These are phyloP conservation scores for Agaricus subrufescens DNA, from an alignment of 768 basidiomycete genomes.

Conservation along the genomic window DNA sequence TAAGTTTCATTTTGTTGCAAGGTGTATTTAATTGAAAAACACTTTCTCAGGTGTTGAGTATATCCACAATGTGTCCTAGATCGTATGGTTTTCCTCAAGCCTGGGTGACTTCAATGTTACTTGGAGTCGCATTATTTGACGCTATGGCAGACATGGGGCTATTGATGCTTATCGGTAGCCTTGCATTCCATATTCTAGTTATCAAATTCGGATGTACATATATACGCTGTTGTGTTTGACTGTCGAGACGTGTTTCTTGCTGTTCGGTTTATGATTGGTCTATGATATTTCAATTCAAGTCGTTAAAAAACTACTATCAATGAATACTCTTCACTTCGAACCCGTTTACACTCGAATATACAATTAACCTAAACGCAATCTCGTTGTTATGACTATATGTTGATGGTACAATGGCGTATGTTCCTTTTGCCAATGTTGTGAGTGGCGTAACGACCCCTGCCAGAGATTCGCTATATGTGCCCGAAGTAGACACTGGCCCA, in stretches of 20 bases:
- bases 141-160: slow-evolving; percentile 10
- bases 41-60: slow-evolving; percentile 10
- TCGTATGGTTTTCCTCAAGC: slow-evolving; percentile 6
- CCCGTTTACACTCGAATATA: slow-evolving; percentile 45
- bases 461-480: slow-evolving; percentile 71
- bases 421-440: slow-evolving; percentile 49
- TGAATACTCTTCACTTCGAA: slow-evolving; percentile 17
- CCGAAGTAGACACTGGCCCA: slow-evolving; percentile 60
- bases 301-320: not conserved
- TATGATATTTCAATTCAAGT: not conserved
- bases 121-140: slow-evolving; percentile 11
- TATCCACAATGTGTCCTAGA: slow-evolving; percentile 9
- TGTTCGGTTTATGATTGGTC: not conserved
- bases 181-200: slow-evolving; percentile 10
- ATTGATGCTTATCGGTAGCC: slow-evolving; percentile 7
- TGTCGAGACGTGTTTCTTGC: not conserved
- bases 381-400: slow-evolving; percentile 61
- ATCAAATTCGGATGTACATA: slow-evolving; percentile 4
- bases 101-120: slow-evolving; percentile 5
- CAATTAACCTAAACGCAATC: slow-evolving; percentile 52
- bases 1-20: not conserved
- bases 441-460: slow-evolving; percentile 66
- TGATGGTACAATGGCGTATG: slow-evolving; percentile 71
- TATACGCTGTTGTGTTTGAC: not conserved
- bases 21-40: not conserved